Evolutionary conservation across 208 protist species (phyloP).

Genomic region (Wallacemonas collosoma): DNA sequence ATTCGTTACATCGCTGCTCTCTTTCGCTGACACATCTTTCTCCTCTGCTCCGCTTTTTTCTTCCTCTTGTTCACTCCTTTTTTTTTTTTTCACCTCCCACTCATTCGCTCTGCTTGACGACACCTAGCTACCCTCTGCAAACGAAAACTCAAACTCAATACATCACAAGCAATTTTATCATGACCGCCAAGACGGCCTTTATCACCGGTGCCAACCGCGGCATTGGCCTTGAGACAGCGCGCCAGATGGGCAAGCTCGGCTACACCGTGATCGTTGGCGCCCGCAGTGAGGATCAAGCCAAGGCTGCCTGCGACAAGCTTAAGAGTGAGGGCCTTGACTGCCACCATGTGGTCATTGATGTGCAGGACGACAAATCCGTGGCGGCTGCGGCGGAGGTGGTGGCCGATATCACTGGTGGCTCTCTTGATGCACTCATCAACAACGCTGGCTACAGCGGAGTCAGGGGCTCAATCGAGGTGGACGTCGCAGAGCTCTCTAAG

Average conservation of each 20-base stretch:
- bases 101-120: no score
- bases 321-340: conserved; percentile 28
- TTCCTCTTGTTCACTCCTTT: not conserved
- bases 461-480: conserved; percentile 23
- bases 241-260: conserved; percentile 51
- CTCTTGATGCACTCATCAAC: conserved; percentile 78
- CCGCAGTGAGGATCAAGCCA: conserved; percentile 37
- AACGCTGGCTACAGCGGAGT: conserved; percentile 47
- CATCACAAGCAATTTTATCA: not conserved
- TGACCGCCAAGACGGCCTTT: conserved; percentile 38
- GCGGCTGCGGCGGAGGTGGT: conserved; percentile 46
- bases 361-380: conserved; percentile 48
- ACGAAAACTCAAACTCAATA: not conserved
- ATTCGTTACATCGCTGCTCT: no score
- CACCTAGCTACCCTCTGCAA: not conserved
- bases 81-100: not conserved
- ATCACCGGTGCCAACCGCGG: conserved; percentile 86
- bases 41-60: not conserved
- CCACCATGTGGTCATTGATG: conserved; percentile 50
- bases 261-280: conserved; percentile 72
- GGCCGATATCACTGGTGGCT: conserved; percentile 30
- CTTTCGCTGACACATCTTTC: not conserved
- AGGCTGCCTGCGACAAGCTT: conserved; percentile 45
- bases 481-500: conserved; percentile 38
- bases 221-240: conserved; percentile 75